Conservation (phyloP, 352 stramenopile genomes). For the Halophytophthora polymorphica region DNA sequence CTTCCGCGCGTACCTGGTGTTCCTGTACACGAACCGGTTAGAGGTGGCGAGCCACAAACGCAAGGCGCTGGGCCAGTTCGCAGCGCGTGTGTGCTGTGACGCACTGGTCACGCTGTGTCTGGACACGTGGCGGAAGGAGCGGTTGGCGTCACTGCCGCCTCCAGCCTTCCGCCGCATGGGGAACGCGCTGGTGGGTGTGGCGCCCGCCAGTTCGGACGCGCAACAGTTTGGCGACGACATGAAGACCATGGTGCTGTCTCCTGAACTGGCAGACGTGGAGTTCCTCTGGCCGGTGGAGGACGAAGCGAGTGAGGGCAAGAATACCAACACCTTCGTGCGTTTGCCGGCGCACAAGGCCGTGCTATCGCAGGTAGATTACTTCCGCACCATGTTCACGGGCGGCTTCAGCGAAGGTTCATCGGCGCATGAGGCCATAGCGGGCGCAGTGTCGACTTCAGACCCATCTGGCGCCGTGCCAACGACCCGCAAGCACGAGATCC, state of each 20-base stretch:
- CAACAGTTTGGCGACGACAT: slow-evolving; percentile 58
- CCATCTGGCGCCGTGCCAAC: background rate
- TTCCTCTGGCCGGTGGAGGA: slow-evolving; percentile 69
- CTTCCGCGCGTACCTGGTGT: slow-evolving; percentile 59
- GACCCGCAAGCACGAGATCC: slow-evolving; percentile 42
- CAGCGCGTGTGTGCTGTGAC: slow-evolving; percentile 49
- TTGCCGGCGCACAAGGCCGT: slow-evolving; percentile 70
- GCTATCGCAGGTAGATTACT: slow-evolving; percentile 77
- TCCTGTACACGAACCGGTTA: slow-evolving; percentile 70
- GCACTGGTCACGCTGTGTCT: slow-evolving; percentile 44
- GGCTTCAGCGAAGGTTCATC: slow-evolving; percentile 67
- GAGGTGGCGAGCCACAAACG: slow-evolving; percentile 65
- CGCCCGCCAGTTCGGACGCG: slow-evolving; percentile 22
- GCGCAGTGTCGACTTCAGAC: background rate
- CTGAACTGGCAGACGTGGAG: slow-evolving; percentile 57
- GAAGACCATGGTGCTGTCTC: slow-evolving; percentile 38
- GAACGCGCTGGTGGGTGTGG: slow-evolving; percentile 10
- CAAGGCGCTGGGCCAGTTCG: slow-evolving; percentile 48
- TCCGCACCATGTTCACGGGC: slow-evolving; percentile 79
- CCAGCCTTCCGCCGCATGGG: slow-evolving; percentile 16
- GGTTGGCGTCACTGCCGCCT: slow-evolving; percentile 11
- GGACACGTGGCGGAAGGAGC: slow-evolving; percentile 52
- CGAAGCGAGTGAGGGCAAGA: slow-evolving; percentile 15
- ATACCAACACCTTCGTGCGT: slow-evolving; percentile 23
- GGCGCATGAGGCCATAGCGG: slow-evolving; percentile 2